A percentile compares a stretch with the other conserved stretches of the same genome.
These are phyloP conservation scores for Acacia confusa DNA, from an alignment of 306 rosid species.

Conservation along the genomic window DNA sequence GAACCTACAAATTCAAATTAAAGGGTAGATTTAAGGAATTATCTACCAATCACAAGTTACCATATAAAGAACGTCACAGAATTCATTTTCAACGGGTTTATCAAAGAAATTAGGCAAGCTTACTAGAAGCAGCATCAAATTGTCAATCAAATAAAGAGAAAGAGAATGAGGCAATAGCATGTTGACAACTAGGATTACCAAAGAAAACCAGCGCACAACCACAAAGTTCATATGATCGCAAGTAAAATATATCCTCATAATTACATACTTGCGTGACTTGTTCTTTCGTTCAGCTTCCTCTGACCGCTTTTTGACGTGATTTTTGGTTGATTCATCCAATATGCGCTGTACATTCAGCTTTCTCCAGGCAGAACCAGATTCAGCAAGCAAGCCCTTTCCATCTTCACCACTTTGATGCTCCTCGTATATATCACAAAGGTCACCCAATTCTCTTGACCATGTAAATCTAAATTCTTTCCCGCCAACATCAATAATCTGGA, in stretches of 20 bases:
- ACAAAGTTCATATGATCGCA: constrained; percentile 1
- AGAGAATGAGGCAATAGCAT: constrained; percentile 13
- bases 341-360: constrained; percentile 86
- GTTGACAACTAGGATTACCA: constrained; percentile 18
- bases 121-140: constrained; percentile 19
- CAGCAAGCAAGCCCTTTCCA: constrained; percentile 79
- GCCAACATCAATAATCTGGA: constrained; percentile 87
- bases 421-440: constrained; percentile 87
- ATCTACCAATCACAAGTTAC: background rate
- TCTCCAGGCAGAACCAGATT: constrained; percentile 96
- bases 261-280: constrained; percentile 77
- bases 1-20: constrained; percentile 19
- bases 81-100: background rate
- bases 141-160: constrained; percentile 14
- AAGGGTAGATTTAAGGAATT: background rate
- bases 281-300: constrained; percentile 86
- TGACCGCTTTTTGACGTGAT: constrained; percentile 79
- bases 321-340: constrained; percentile 81
- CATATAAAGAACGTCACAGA: constrained; percentile 17
- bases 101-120: constrained; percentile 4
- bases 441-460: constrained; percentile 81
- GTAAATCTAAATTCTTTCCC: constrained; percentile 90
- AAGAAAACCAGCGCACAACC: constrained; percentile 9
- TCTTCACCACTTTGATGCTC: constrained; percentile 76
- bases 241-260: background rate